phyloP scores from a whole-genome alignment of 345 rosid genomes.

The Eucalyptus albens region DNA sequence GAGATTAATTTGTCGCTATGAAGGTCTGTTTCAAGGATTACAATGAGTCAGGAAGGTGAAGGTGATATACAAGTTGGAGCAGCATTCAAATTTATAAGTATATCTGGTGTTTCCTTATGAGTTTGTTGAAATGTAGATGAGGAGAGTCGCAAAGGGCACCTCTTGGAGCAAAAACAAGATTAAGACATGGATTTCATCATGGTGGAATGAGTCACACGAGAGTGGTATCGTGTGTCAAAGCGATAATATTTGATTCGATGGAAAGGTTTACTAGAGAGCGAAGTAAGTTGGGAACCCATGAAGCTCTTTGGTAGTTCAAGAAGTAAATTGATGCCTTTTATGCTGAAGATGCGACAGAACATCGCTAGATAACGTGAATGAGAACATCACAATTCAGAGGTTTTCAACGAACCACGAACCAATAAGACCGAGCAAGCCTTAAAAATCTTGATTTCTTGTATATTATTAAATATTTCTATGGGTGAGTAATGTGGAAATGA shows the following conservation, averaged over 20 bases:
- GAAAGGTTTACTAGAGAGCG: background rate
- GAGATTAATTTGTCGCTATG: background rate
- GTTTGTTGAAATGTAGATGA: background rate
- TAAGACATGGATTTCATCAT: background rate
- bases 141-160: background rate
- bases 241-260: background rate
- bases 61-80: background rate
- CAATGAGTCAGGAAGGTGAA: background rate
- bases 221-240: background rate
- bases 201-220: rapidly evolving
- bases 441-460: too few species aligned
- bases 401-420: too few species aligned
- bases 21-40: background rate
- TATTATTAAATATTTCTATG: too few species aligned
- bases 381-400: background rate
- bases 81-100: background rate
- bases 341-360: background rate
- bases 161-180: background rate
- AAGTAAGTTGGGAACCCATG: too few species aligned
- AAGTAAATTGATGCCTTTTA: background rate
- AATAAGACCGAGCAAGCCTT: background rate
- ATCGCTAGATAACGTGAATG: rapidly evolving
- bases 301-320: too few species aligned
- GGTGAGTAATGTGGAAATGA: too few species aligned
- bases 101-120: background rate